These are phyloP conservation scores for Plasmodium relictum DNA, from an alignment of 169 alveolate genomes.

Conservation along the genomic window DNA sequence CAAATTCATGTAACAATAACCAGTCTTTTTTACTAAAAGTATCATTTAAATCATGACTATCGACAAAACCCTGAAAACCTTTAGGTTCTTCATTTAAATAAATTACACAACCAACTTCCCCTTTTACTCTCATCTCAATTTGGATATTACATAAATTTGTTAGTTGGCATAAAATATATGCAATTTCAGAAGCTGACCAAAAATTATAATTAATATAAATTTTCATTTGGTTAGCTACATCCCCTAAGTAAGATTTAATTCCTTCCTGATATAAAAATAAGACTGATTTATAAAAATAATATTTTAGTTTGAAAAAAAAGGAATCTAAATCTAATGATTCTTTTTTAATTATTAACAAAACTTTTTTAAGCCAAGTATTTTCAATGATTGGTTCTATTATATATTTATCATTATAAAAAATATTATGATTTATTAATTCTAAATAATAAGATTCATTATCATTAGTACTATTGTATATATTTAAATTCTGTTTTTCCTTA, in stretches of 20 bases:
- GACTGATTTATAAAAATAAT: slow-evolving; percentile 82
- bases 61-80: slow-evolving; percentile 82
- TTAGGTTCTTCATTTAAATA: slow-evolving; percentile 80
- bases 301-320: slow-evolving; percentile 79
- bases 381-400: slow-evolving; percentile 82
- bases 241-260: slow-evolving; percentile 86
- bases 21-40: slow-evolving; percentile 81
- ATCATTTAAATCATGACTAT: slow-evolving; percentile 83
- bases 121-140: slow-evolving; percentile 85
- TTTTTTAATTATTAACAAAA: slow-evolving; percentile 77
- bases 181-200: slow-evolving; percentile 88
- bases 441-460: slow-evolving; percentile 17
- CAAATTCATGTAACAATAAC: slow-evolving; percentile 82
- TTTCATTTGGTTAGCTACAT: slow-evolving; percentile 88
- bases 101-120: slow-evolving; percentile 88
- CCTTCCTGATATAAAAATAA: slow-evolving; percentile 85
- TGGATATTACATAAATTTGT: slow-evolving; percentile 78
- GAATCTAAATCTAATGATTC: slow-evolving; percentile 77
- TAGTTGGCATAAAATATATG: slow-evolving; percentile 82
- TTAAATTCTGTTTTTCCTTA: neutral
- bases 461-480: neutral
- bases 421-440: slow-evolving; percentile 44
- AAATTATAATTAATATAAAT: slow-evolving; percentile 84
- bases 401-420: slow-evolving; percentile 49
- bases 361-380: slow-evolving; percentile 85